Evolutionary conservation across 208 protist species (phyloP).

Genomic region (Leishmania guyanensis): DNA sequence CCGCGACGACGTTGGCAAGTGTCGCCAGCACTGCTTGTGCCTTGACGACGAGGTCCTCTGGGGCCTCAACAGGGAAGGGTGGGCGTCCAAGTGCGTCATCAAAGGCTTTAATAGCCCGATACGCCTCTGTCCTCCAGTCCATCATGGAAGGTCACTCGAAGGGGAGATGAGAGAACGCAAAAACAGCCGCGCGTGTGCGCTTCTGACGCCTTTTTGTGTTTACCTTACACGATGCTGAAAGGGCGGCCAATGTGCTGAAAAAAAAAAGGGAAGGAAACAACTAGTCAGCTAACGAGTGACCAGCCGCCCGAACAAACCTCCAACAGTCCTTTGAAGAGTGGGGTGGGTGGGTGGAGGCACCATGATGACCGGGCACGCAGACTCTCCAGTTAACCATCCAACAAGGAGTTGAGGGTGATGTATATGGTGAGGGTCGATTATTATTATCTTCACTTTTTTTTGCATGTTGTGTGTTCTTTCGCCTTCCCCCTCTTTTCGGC

Average conservation of each 20-base stretch:
- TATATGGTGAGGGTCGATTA: background rate
- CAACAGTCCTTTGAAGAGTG: too few relatives aligned
- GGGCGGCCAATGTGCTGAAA: background rate
- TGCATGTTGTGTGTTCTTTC: background rate
- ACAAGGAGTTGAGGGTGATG: too few relatives aligned
- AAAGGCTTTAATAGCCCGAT: conserved; percentile 30
- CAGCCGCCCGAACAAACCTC: too few relatives aligned
- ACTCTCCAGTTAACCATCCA: too few relatives aligned
- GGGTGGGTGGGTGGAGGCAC: too few relatives aligned
- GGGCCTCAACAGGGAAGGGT: conserved; percentile 53
- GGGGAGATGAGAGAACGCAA: background rate
- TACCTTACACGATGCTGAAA: background rate
- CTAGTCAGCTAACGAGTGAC: too few relatives aligned
- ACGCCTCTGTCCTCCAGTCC: conserved; percentile 19
- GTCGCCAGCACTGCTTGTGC: conserved; percentile 26
- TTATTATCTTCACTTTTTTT: background rate
- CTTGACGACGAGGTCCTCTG: conserved; percentile 19
- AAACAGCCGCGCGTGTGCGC: background rate
- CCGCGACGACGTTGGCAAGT: conserved; percentile 17
- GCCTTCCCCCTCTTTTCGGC: background rate
- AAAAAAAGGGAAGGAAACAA: too few relatives aligned
- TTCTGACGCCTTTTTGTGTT: background rate
- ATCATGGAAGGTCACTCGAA: background rate
- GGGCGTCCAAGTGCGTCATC: conserved; percentile 61
- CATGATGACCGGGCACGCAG: too few relatives aligned